Conservation (phyloP, 2,329 filamentous ascomycete species). For the Colletotrichum sp. region DNA sequence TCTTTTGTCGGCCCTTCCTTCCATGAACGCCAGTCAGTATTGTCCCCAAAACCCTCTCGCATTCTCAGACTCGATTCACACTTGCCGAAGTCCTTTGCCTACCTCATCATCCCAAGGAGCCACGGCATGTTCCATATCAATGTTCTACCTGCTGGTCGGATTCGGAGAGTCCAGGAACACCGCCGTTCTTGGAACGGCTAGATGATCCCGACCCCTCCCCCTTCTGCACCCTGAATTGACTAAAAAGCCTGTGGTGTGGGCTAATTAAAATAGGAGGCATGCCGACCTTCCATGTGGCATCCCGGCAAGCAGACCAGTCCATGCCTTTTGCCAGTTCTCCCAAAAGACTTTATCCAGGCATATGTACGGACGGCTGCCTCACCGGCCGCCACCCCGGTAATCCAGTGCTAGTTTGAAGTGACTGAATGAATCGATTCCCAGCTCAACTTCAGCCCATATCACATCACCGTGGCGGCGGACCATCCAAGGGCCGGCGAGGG, state of each 20-base stretch:
- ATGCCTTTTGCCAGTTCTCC: background rate
- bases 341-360: background rate
- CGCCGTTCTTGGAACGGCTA: background rate
- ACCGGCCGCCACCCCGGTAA: background rate
- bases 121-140: background rate
- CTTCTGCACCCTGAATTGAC: background rate
- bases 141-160: background rate
- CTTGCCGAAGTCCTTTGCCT: background rate
- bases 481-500: background rate
- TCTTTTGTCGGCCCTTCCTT: background rate
- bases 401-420: background rate
- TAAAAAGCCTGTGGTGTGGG: background rate
- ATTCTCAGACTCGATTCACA: background rate
- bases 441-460: background rate
- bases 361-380: background rate
- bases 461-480: background rate
- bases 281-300: slow-evolving; percentile 11
- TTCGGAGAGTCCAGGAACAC: background rate
- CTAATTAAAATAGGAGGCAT: background rate
- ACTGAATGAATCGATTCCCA: slow-evolving; percentile 9
- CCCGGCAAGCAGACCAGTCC: background rate
- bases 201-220: background rate
- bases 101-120: background rate
- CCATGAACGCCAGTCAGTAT: background rate
- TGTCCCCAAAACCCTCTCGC: background rate